A percentile compares a stretch with the other conserved stretches of the same genome.
Evolutionary conservation across 495 filamentous ascomycete genomes (phyloP).

Genomic region (Hypomontagnella monticulosa): DNA sequence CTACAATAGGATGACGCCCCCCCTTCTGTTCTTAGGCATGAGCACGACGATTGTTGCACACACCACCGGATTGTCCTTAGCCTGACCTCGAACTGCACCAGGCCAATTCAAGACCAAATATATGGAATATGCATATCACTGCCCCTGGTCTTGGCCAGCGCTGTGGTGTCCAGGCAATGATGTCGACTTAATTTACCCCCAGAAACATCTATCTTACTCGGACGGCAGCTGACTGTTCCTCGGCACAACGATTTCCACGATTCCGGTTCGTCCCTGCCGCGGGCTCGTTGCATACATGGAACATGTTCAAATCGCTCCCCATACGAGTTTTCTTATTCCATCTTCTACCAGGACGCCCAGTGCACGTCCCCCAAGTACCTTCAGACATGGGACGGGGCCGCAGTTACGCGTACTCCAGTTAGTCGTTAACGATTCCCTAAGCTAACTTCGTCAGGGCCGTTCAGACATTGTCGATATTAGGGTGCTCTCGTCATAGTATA

Average conservation of each 20-base stretch:
- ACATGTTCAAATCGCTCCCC: neutral
- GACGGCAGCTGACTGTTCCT: slow-evolving; percentile 15
- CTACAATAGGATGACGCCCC: slow-evolving; percentile 18
- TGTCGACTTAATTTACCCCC: slow-evolving; percentile 21
- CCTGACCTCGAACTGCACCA: slow-evolving; percentile 7
- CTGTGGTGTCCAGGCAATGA: slow-evolving; percentile 5
- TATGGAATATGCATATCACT: slow-evolving; percentile 4
- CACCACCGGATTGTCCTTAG: slow-evolving; percentile 15
- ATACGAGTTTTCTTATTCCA: slow-evolving; percentile 4
- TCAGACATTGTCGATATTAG: slow-evolving; percentile 2
- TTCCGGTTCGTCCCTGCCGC: neutral
- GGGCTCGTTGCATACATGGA: neutral
- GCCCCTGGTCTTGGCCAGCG: neutral
- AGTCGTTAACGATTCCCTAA: slow-evolving; percentile 10
- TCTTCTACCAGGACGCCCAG: neutral
- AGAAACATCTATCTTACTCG: slow-evolving; percentile 10
- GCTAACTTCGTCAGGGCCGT: neutral
- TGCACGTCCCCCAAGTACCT: slow-evolving; percentile 10
- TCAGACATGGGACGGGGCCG: slow-evolving; percentile 12
- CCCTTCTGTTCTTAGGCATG: neutral
- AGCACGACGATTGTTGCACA: slow-evolving; percentile 11
- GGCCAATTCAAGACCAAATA: slow-evolving; percentile 15
- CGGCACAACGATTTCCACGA: neutral
- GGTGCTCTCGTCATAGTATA: slow-evolving; percentile 10
- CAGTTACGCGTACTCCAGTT: slow-evolving; percentile 13